Percentiles rank a stretch among this genome's conserved stretches.
Evolutionary conservation across 2,329 filamentous ascomycete species (phyloP).

Genomic region (Dactylellina haptotyla): DNA sequence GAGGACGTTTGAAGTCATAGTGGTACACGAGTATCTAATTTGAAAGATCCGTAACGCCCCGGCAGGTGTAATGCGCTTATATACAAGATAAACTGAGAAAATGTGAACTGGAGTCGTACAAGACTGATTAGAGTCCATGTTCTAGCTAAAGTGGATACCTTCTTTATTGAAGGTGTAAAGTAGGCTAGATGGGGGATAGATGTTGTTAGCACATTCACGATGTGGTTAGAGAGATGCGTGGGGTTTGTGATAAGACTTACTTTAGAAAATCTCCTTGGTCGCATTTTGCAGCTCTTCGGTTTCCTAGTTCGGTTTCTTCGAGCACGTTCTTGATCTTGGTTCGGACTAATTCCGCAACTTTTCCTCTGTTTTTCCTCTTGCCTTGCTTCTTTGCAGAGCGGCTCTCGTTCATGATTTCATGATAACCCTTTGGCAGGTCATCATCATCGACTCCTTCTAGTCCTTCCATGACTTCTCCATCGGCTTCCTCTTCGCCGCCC

Average conservation of each 20-base stretch:
- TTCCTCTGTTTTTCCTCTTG: constrained; percentile 75
- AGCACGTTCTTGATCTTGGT: constrained; percentile 88
- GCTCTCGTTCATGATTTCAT: constrained; percentile 63
- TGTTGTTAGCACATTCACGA: constrained; percentile 10
- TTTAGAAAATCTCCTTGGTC: constrained; percentile 89
- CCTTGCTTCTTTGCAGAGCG: constrained; percentile 61
- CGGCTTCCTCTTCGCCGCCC: constrained; percentile 41
- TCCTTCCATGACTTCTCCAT: constrained; percentile 66
- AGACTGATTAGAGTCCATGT: constrained; percentile 9
- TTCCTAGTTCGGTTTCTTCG: constrained; percentile 79
- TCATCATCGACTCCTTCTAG: constrained; percentile 66
- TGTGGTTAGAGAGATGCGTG: neutral
- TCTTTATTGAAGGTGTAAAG: constrained; percentile 83
- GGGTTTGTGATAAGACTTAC: constrained; percentile 26
- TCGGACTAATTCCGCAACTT: constrained; percentile 81
- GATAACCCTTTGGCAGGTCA: constrained; percentile 61
- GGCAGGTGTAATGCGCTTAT: constrained; percentile 2
- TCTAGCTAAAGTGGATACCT: constrained; percentile 79
- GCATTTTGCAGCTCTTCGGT: constrained; percentile 84
- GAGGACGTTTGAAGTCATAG: neutral
- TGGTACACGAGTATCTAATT: neutral
- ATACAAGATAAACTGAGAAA: neutral
- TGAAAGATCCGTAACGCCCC: constrained; percentile 5
- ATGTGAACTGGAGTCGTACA: neutral
- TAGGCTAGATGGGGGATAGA: constrained; percentile 60